Conservation (phyloP, 179 eudicot species). For the Corrigiola litoralis region DNA sequence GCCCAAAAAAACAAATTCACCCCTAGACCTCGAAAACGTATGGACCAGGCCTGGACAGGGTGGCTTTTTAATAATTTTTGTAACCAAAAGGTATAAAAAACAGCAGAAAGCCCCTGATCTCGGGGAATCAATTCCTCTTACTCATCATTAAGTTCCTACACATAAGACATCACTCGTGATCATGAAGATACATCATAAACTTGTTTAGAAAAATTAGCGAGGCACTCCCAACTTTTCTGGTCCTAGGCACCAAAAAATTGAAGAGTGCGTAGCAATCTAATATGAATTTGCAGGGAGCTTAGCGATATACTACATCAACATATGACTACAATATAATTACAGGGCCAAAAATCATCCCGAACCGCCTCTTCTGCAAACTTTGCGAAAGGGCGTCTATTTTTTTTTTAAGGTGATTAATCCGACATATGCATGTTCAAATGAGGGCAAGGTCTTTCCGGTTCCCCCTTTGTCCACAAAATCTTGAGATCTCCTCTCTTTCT, state of each 20-base stretch:
- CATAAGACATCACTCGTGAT: neutral
- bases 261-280: neutral
- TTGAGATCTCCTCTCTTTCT: constrained; percentile 62
- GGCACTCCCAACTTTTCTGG: neutral
- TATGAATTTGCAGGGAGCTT: neutral
- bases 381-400: neutral
- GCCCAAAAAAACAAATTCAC: too few species aligned
- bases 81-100: too few species aligned
- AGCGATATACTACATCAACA: neutral
- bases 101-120: neutral
- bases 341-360: too few species aligned
- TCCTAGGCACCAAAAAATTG: neutral
- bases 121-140: neutral
- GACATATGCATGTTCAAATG: constrained; percentile 39
- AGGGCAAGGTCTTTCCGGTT: constrained; percentile 62
- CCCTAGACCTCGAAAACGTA: too few species aligned
- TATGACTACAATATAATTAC: constrained; percentile 3
- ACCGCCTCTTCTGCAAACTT: constrained; percentile 3
- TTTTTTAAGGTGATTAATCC: constrained; percentile 31
- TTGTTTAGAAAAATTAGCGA: neutral
- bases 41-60: too few species aligned
- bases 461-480: constrained; percentile 64
- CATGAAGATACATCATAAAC: neutral
- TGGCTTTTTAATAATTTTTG: too few species aligned
- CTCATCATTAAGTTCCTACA: neutral